Conservation (phyloP, 2,329 filamentous ascomycete genomes). For the Samsoniella hepiali region DNA sequence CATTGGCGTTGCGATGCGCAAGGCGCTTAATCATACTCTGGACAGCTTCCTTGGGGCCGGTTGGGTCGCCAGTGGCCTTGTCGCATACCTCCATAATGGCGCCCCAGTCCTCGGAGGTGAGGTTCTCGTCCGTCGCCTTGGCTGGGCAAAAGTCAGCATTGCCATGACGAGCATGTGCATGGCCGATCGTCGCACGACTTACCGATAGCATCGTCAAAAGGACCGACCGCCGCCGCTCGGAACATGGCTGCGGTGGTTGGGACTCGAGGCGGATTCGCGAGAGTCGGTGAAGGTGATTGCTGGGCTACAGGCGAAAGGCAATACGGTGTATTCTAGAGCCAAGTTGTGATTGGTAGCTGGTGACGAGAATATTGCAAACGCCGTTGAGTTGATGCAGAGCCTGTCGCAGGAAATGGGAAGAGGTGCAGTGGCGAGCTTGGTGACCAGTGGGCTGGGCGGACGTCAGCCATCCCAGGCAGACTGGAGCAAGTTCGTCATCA, state of each 20-base stretch:
- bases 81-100: conserved; percentile 64
- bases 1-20: conserved; percentile 91
- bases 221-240: conserved; percentile 54
- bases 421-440: conserved; percentile 19
- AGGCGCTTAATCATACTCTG: conserved; percentile 88
- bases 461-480: conserved; percentile 15
- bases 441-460: conserved; percentile 9
- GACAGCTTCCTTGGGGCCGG: conserved; percentile 76
- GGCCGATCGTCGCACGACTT: conserved; percentile 30
- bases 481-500: conserved; percentile 19
- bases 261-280: conserved; percentile 8
- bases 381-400: conserved; percentile 6
- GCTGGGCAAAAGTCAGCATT: conserved; percentile 37
- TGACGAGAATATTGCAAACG: neutral
- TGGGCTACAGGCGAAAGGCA: neutral
- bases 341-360: neutral
- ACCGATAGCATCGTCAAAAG: conserved; percentile 60
- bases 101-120: conserved; percentile 75
- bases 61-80: conserved; percentile 52
- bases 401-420: neutral
- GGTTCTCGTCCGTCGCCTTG: conserved; percentile 93
- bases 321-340: neutral
- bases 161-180: conserved; percentile 5
- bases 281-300: neutral
- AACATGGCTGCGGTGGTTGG: conserved; percentile 47